A percentile compares a stretch with the other conserved stretches of the same genome.
These are phyloP conservation scores for Austroboletus novae-zelandiae DNA, from an alignment of 1,284 basidiomycete genomes.

Conservation along the genomic window DNA sequence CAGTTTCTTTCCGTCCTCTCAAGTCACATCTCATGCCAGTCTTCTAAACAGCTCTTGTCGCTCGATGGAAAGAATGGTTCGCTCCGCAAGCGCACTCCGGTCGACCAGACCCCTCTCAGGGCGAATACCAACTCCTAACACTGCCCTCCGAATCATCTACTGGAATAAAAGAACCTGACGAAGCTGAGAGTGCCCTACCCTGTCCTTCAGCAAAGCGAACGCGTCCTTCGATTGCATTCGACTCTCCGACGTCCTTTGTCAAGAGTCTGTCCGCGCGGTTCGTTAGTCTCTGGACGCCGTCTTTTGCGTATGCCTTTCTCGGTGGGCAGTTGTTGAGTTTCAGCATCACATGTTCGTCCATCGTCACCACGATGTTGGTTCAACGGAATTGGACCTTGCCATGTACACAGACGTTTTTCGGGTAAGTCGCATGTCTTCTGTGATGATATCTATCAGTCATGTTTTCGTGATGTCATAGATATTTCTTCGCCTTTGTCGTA, in stretches of 20 bases:
- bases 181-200: slow-evolving; percentile 1
- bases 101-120: slow-evolving; percentile 16
- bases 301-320: slow-evolving; percentile 28
- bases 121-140: slow-evolving; percentile 27
- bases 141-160: slow-evolving; percentile 6
- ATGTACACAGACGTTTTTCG: slow-evolving; percentile 75
- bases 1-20: background rate
- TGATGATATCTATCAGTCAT: background rate
- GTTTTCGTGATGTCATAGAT: slow-evolving; percentile 43
- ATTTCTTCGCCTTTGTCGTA: slow-evolving; percentile 68
- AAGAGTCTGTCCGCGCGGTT: slow-evolving; percentile 21
- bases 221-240: slow-evolving; percentile 20
- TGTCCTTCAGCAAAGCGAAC: background rate
- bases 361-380: slow-evolving; percentile 72
- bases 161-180: slow-evolving; percentile 8
- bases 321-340: slow-evolving; percentile 29
- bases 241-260: slow-evolving; percentile 20
- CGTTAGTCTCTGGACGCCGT: slow-evolving; percentile 29
- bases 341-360: slow-evolving; percentile 31
- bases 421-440: slow-evolving; percentile 46
- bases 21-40: background rate
- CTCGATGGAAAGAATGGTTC: slow-evolving; percentile 23
- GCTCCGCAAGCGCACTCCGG: background rate
- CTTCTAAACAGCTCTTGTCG: slow-evolving; percentile 10
- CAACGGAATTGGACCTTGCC: slow-evolving; percentile 68